These are phyloP conservation scores for Pouteria campechiana DNA, from an alignment of 179 eudicot genomes.

Conservation along the genomic window DNA sequence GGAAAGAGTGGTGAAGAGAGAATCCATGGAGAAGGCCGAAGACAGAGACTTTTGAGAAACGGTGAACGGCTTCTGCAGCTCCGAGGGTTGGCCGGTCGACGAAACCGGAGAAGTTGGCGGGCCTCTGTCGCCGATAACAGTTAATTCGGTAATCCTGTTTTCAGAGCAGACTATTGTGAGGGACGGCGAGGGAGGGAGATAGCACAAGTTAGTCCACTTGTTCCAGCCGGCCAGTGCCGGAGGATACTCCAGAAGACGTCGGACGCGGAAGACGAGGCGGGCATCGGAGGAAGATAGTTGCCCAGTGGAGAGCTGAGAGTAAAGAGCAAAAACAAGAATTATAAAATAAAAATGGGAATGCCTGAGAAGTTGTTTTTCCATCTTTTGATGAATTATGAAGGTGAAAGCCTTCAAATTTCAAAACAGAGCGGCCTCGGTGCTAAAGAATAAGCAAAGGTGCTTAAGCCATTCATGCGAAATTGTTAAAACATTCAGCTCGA, in stretches of 20 bases:
- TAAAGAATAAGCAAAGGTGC: no score
- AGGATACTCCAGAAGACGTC: constrained; percentile 64
- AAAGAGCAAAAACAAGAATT: constrained; percentile 6
- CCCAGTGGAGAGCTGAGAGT: constrained; percentile 23
- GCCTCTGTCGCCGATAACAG: constrained; percentile 53
- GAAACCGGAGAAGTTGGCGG: constrained; percentile 19
- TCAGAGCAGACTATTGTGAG: constrained; percentile 45
- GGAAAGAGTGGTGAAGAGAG: constrained; percentile 61
- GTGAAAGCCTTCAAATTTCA: no score
- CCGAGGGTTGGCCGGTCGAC: no score
- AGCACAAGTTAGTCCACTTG: constrained; percentile 65
- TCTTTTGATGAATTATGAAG: no score
- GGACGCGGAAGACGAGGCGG: constrained; percentile 46
- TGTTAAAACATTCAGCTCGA: no score
- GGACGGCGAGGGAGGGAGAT: constrained; percentile 31
- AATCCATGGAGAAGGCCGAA: constrained; percentile 45
- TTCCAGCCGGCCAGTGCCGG: constrained; percentile 41
- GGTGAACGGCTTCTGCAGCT: no score
- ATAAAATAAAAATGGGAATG: constrained; percentile 8
- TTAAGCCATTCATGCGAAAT: no score
- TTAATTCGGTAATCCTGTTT: constrained; percentile 58
- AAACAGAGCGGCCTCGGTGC: no score
- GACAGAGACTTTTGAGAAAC: constrained; percentile 41
- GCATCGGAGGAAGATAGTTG: constrained; percentile 43
- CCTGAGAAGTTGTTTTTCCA: no score